These are phyloP conservation scores for Nothomitra cinnamomea DNA, from an alignment of 2,329 filamentous ascomycete genomes.

Conservation along the genomic window DNA sequence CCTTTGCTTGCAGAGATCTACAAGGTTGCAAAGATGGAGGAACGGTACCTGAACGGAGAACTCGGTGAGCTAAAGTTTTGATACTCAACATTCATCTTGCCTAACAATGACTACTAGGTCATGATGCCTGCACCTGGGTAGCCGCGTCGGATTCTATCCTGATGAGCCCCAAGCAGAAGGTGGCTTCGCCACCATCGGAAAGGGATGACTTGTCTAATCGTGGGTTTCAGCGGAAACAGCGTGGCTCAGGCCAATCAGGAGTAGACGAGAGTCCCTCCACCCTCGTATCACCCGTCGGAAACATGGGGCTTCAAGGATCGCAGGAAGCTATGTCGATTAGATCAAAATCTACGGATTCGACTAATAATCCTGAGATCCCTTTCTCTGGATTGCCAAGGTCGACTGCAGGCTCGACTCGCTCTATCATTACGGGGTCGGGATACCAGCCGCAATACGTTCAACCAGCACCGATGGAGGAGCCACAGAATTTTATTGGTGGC, in stretches of 20 bases:
- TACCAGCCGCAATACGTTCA: not conserved
- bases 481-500: not conserved
- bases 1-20: slow-evolving; percentile 25
- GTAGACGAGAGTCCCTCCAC: not conserved
- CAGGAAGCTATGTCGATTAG: not conserved
- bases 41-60: slow-evolving; percentile 24
- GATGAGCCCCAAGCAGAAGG: slow-evolving; percentile 2
- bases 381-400: slow-evolving; percentile 2
- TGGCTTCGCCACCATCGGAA: not conserved
- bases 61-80: slow-evolving; percentile 18
- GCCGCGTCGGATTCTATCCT: not conserved
- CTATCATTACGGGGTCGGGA: not conserved
- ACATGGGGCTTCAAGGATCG: not conserved
- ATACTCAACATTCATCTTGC: not conserved
- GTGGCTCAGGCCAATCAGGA: not conserved
- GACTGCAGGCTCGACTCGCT: not conserved
- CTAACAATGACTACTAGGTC: not conserved
- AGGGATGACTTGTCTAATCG: not conserved
- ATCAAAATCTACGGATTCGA: slow-evolving; percentile 1
- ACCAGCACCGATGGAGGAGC: not conserved
- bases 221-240: not conserved
- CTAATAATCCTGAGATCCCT: not conserved
- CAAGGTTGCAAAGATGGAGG: slow-evolving; percentile 23
- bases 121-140: not conserved
- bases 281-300: not conserved